A percentile compares a stretch with the other conserved stretches of the same genome.
Conservation (phyloP, 805 yeast species). For the Candida piceae region DNA sequence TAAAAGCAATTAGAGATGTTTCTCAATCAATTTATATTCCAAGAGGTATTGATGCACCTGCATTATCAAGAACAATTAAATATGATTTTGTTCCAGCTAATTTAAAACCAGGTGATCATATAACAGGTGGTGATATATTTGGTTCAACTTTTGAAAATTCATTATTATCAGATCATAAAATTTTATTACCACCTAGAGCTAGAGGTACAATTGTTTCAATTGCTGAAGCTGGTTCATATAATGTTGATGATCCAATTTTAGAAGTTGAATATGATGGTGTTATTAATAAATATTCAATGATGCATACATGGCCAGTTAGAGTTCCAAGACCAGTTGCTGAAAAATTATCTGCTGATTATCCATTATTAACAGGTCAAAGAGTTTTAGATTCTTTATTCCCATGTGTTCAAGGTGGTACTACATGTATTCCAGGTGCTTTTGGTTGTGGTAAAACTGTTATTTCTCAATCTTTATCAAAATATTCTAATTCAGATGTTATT, state of each 20-base stretch:
- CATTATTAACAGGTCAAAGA: constrained; percentile 97
- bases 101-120: constrained; percentile 91
- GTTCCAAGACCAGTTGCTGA: constrained; percentile 98
- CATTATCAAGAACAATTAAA: constrained; percentile 74
- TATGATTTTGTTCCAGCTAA: constrained; percentile 83
- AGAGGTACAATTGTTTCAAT: constrained; percentile 92
- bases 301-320: constrained; percentile 99
- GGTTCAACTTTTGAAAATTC: constrained; percentile 95
- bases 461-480: constrained; percentile 94
- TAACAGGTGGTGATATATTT: constrained; percentile 96
- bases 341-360: constrained; percentile 88
- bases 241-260: constrained; percentile 80
- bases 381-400: constrained; percentile 97
- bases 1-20: constrained; percentile 81
- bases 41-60: constrained; percentile 96
- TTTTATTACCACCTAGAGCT: constrained; percentile 95
- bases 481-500: constrained; percentile 94
- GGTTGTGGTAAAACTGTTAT: constrained; percentile 98
- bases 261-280: constrained; percentile 95
- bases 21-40: constrained; percentile 96
- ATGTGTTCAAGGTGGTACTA: constrained; percentile 99
- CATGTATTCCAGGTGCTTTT: constrained; percentile 99
- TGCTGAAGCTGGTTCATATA: constrained; percentile 87
- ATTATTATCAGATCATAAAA: constrained; percentile 85
- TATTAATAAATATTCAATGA: constrained; percentile 78